A percentile compares a stretch with the other conserved stretches of the same genome.
phyloP scores from a whole-genome alignment of 1,139 yeast genomes.

The Taphrina populina region DNA sequence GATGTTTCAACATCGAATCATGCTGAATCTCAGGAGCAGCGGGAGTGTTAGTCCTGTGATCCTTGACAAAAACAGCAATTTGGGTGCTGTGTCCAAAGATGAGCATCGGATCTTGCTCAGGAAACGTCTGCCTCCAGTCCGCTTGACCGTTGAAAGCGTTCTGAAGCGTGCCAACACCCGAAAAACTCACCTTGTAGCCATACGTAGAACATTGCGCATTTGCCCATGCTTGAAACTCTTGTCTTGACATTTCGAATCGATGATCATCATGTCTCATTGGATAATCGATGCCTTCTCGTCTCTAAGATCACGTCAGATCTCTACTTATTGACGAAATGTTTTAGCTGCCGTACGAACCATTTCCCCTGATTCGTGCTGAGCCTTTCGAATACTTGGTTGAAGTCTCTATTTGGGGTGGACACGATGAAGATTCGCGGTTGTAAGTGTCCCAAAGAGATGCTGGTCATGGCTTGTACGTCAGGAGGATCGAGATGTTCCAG shows the following conservation, averaged over 20 bases:
- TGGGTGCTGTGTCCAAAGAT: slow-evolving; percentile 20
- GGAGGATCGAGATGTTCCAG: slow-evolving; percentile 29
- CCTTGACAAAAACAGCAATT: slow-evolving; percentile 11
- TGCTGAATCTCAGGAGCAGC: too few relatives aligned
- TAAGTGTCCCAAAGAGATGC: slow-evolving; percentile 2
- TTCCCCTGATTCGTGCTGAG: too few relatives aligned
- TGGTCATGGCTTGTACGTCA: slow-evolving; percentile 11
- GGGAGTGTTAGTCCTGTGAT: too few relatives aligned
- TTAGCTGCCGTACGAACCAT: too few relatives aligned
- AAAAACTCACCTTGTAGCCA: slow-evolving; percentile 8
- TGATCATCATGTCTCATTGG: slow-evolving; percentile 33
- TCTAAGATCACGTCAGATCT: neutral
- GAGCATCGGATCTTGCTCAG: neutral
- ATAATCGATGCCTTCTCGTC: slow-evolving; percentile 7
- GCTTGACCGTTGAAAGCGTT: slow-evolving; percentile 16
- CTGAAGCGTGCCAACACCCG: slow-evolving; percentile 15
- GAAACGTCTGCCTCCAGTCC: slow-evolving; percentile 5
- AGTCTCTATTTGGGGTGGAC: slow-evolving; percentile 33
- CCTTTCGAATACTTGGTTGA: slow-evolving; percentile 25
- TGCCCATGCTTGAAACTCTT: slow-evolving; percentile 27
- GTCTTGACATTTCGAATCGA: slow-evolving; percentile 32
- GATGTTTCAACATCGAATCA: neutral
- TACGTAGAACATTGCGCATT: neutral
- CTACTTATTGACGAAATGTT: neutral
- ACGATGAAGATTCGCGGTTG: slow-evolving; percentile 22